A percentile compares a stretch with the other conserved stretches of the same genome.
phyloP scores from a whole-genome alignment of 306 rosid species.

The Quercus bicolor region DNA sequence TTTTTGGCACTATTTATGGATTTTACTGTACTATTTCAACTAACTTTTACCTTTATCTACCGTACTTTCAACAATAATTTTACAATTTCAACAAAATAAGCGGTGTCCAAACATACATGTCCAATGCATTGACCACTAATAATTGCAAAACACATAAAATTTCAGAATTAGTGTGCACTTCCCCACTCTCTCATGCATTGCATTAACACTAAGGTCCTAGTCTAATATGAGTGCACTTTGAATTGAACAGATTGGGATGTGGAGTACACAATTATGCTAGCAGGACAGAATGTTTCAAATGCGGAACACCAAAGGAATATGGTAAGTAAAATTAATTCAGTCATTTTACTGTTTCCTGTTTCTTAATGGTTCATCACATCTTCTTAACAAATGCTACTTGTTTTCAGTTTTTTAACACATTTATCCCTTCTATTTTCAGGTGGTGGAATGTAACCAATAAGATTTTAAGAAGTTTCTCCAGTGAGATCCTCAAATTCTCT shows the following conservation, averaged over 20 bases:
- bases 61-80: too few species aligned
- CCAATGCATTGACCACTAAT: too few species aligned
- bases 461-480: slow-evolving; percentile 11
- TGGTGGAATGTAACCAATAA: slow-evolving; percentile 39
- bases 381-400: slow-evolving; percentile 19
- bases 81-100: too few species aligned
- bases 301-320: slow-evolving; percentile 65
- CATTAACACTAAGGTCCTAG: neutral
- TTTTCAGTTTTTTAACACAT: slow-evolving; percentile 29
- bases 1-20: too few species aligned
- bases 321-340: slow-evolving; percentile 51
- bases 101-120: too few species aligned
- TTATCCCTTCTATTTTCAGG: slow-evolving; percentile 36
- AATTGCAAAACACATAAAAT: too few species aligned
- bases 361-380: neutral
- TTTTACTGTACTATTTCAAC: too few species aligned
- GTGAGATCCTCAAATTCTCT: slow-evolving; percentile 10
- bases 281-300: slow-evolving; percentile 77
- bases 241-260: slow-evolving; percentile 63
- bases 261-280: slow-evolving; percentile 90
- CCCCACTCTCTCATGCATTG: too few species aligned
- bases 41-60: too few species aligned
- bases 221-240: neutral
- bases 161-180: too few species aligned
- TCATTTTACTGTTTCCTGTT: neutral